Base-by-base conservation (phyloP, 768 basidiomycete genomes). In the Hericium alpestre region DNA sequence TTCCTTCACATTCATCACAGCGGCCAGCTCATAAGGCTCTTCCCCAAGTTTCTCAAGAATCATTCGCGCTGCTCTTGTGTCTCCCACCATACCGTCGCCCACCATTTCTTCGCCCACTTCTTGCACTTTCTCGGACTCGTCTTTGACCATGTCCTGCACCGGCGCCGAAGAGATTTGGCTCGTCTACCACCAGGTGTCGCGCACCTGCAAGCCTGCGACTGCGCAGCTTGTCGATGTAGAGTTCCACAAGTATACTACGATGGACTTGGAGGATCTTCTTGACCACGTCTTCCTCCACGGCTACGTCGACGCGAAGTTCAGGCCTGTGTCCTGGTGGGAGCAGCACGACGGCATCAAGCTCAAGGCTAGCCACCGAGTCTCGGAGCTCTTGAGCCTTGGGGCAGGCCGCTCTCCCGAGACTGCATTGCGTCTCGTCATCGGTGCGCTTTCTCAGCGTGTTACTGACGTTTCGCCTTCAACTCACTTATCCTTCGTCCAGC, bases 171-270 rank as follows among this genome's bases (percentile, higher is more conserved):
- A 77, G 61, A 69, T 79, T 64, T 78, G 76, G 76, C 68, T 79
- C 55, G 72, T 73, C 52, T 79, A 77, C 68, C 73, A 76, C 61
- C 73, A 77, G 60, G 69, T 68, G 39, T 79, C 76, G 46, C 76
- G 76, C 49, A 66, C 64, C 23, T 67, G 70, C 65, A 71, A 70
- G 60, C 71, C 74, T 11, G 64, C 65, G 16, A 76, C 76, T 18
- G 71, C 74, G 37, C 77, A 78, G 66, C 73, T 79, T 66, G 67
- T 79, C 54, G 76, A 77, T 63, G 68, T 79, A 56, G 71, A 74
- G 59, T 71, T 71, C 60, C 68, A 72, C 57, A 69, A 71, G 50
- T 67, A 74, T 43, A 69, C 69, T 57, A 67, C 79, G 20, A 46
- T 62, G 48, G 77, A 76, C 65, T 64, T 79, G 59, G 77, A 79